Evolutionary conservation across 805 yeast genomes (phyloP), one percentile per base, ranked within the genome.

Genomic region (Cephaloascus fragrans): DNA sequence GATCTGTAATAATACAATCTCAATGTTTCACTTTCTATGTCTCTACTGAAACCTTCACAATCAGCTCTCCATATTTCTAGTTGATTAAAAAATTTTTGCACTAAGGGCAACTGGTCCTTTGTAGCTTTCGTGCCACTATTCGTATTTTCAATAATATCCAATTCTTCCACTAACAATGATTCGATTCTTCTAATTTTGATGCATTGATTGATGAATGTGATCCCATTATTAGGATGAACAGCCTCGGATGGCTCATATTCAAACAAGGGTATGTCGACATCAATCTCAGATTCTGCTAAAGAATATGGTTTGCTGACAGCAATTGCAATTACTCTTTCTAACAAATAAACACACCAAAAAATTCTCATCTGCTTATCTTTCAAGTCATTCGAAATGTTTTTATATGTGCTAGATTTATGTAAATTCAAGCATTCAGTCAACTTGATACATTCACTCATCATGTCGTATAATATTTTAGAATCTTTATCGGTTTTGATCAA

Each of bases 261-360:
- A 50, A 76, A 74, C 19, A 73, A 48, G 0, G 82, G 81, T 33
- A 76, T 44, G 41, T 69, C 64, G 2, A 46, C 36, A 46, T 69
- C 75, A 35, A 77, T 69, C 34, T 68, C 65, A 3, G 62, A 47
- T 51, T 79, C 85, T 18, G 61, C 56, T n/a, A 80, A 50, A 1
- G 70, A 59, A 47, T 73, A 76, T 2, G 75, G 75, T 49, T 73
- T 73, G 3, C 82, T 79, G 10, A 79, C 77, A 6, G 82, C 75
- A 31, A 77, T 71, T 31, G 79, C 71, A 37, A 77, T 73, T 58
- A 77, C 68, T 50, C 82, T 68, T 48, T 79, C 85, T 35, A 76
- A 50, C n/a, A 75, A 49, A 51, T 77, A 79, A 5, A 72, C 71
- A 50, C 80, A 73, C 84, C 84, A 79, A 59, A 80, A 79, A 15